phyloP scores from a whole-genome alignment of 1,139 yeast species.

The Debaryomycetaceae sp. region DNA sequence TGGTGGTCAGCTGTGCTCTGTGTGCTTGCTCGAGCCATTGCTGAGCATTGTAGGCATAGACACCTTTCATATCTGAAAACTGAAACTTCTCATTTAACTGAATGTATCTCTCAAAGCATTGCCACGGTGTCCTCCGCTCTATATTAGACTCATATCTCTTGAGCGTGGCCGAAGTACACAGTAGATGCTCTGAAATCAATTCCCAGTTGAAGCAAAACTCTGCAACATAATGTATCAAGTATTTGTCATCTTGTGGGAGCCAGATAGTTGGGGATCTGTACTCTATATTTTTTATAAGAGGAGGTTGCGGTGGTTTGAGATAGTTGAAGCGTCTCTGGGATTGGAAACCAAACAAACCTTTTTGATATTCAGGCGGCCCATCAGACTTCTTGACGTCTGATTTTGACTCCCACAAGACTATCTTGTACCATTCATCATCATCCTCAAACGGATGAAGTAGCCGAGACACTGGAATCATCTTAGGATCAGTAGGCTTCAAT shows the following conservation, averaged over 20 bases:
- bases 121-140: constrained; percentile 97
- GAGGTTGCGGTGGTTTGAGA: constrained; percentile 85
- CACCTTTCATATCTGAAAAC: constrained; percentile 82
- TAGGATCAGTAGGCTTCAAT: constrained; percentile 24
- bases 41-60: constrained; percentile 79
- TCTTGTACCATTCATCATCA: constrained; percentile 60
- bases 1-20: constrained; percentile 80
- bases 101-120: constrained; percentile 92
- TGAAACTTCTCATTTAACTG: constrained; percentile 89
- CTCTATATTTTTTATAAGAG: constrained; percentile 72
- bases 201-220: constrained; percentile 94
- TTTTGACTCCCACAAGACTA: constrained; percentile 49
- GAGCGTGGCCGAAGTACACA: constrained; percentile 54
- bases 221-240: constrained; percentile 74
- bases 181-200: constrained; percentile 74
- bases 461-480: constrained; percentile 47
- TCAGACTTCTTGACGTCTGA: constrained; percentile 9
- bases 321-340: constrained; percentile 58
- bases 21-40: constrained; percentile 91
- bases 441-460: constrained; percentile 60
- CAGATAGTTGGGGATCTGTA: constrained; percentile 89
- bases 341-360: constrained; percentile 57
- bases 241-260: constrained; percentile 91
- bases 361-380: constrained; percentile 45
- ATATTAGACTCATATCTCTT: constrained; percentile 77